Evolutionary conservation across 2,329 filamentous ascomycete species (phyloP).

Genomic region (Neocucurbitaria cava): DNA sequence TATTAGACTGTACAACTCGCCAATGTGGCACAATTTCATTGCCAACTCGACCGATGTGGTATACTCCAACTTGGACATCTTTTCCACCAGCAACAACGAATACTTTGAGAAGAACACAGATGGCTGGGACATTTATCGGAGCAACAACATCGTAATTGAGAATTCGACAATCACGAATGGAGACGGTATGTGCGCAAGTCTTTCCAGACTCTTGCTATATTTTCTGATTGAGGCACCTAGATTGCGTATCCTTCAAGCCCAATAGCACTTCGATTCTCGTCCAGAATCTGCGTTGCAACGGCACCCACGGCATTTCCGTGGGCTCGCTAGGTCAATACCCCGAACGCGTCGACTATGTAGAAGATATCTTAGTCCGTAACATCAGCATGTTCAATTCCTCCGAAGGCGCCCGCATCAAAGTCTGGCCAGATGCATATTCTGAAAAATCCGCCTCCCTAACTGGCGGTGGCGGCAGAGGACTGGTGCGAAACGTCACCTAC

Average conservation of each 20-base stretch:
- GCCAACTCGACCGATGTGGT: slow-evolving; percentile 56
- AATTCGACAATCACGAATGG: slow-evolving; percentile 64
- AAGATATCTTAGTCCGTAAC: slow-evolving; percentile 63
- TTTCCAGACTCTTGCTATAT: no score
- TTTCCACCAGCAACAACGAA: slow-evolving; percentile 16
- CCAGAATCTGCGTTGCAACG: slow-evolving; percentile 69
- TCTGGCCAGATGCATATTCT: slow-evolving; percentile 65
- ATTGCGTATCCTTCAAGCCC: slow-evolving; percentile 73
- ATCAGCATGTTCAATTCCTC: slow-evolving; percentile 34
- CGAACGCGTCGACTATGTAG: slow-evolving; percentile 67
- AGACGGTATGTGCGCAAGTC: slow-evolving; percentile 37
- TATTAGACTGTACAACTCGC: slow-evolving; percentile 11
- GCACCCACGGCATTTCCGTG: slow-evolving; percentile 72
- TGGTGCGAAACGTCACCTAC: slow-evolving; percentile 70
- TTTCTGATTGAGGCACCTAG: neutral
- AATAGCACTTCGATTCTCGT: slow-evolving; percentile 71
- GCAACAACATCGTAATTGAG: slow-evolving; percentile 65
- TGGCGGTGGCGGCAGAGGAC: slow-evolving; percentile 67
- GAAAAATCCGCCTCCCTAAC: slow-evolving; percentile 64
- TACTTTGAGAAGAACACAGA: slow-evolving; percentile 40
- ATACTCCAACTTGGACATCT: slow-evolving; percentile 12
- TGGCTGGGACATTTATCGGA: slow-evolving; percentile 64
- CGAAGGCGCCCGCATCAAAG: slow-evolving; percentile 18
- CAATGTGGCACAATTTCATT: slow-evolving; percentile 53
- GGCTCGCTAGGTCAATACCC: slow-evolving; percentile 71